phyloP scores from a whole-genome alignment of 345 rosid species.

The Linum trigynum region DNA sequence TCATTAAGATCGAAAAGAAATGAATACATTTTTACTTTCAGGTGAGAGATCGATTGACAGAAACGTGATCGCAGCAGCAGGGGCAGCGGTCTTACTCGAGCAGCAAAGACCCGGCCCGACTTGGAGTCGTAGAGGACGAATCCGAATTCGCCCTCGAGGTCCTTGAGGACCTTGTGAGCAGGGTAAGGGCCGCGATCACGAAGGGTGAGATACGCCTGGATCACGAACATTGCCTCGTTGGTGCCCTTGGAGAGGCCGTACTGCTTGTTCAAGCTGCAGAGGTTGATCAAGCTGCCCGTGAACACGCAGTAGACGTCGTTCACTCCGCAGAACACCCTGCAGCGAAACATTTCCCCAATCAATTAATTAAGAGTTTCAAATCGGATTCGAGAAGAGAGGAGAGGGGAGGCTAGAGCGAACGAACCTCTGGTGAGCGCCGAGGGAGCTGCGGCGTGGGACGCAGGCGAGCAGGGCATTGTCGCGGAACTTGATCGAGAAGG shows the following conservation, averaged over 20 bases:
- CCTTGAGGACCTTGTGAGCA: slow-evolving; percentile 81
- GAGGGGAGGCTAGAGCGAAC: neutral
- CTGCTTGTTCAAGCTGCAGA: slow-evolving; percentile 49
- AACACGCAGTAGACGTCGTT: slow-evolving; percentile 78
- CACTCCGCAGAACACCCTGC: slow-evolving; percentile 70
- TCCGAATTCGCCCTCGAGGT: slow-evolving; percentile 77
- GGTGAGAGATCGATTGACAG: too few species aligned
- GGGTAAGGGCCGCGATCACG: slow-evolving; percentile 96
- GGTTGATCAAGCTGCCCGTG: slow-evolving; percentile 61
- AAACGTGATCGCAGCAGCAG: too few species aligned
- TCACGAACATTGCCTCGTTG: slow-evolving; percentile 74
- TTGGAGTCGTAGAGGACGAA: slow-evolving; percentile 78
- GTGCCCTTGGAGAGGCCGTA: slow-evolving; percentile 65
- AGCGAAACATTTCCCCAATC: too few species aligned
- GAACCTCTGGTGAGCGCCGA: slow-evolving; percentile 47
- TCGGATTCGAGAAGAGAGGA: too few species aligned
- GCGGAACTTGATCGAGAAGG: slow-evolving; percentile 63
- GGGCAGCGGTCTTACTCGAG: slow-evolving; percentile 33
- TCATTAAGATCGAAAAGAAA: neutral
- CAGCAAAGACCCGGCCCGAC: slow-evolving; percentile 61
- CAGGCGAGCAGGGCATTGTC: slow-evolving; percentile 63
- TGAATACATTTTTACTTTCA: too few species aligned
- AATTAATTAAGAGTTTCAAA: neutral
- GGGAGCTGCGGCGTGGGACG: slow-evolving; percentile 30
- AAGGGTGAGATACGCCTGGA: slow-evolving; percentile 76